Conservation (phyloP, 768 basidiomycete species). For the Mycena galericulata region DNA sequence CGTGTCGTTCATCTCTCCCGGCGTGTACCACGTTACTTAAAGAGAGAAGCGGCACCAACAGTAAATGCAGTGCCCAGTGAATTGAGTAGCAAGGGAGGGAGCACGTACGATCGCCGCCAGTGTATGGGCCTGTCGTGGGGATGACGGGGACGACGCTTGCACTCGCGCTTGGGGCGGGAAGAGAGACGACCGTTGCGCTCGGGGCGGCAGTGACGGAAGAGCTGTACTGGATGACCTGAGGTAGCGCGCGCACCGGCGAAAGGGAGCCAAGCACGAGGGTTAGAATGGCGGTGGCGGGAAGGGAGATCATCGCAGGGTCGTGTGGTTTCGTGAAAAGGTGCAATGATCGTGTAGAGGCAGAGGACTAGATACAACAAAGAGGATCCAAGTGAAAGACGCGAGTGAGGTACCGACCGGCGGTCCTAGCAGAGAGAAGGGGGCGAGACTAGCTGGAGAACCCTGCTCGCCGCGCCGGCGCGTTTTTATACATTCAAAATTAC, state of each 20-base stretch:
- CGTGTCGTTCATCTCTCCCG: not conserved
- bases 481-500: not conserved
- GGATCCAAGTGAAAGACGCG: not conserved
- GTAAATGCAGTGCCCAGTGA: no score
- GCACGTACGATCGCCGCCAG: not conserved
- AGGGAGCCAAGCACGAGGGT: no score
- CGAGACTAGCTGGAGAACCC: conserved; percentile 1
- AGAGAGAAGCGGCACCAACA: no score
- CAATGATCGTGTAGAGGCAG: not conserved
- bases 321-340: not conserved
- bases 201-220: not conserved
- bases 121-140: not conserved
- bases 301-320: not conserved
- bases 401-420: conserved; percentile 6
- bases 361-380: not conserved
- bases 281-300: no score
- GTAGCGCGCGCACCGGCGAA: not conserved
- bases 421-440: not conserved
- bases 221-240: not conserved
- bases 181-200: no score
- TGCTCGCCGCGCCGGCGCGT: no score
- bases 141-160: not conserved
- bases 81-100: not conserved
- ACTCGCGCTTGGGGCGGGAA: no score
- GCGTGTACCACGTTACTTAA: not conserved